A percentile compares a stretch with the other conserved stretches of the same genome.
phyloP scores from a whole-genome alignment of 2,329 filamentous ascomycete species.

The Colletotrichum filicis region DNA sequence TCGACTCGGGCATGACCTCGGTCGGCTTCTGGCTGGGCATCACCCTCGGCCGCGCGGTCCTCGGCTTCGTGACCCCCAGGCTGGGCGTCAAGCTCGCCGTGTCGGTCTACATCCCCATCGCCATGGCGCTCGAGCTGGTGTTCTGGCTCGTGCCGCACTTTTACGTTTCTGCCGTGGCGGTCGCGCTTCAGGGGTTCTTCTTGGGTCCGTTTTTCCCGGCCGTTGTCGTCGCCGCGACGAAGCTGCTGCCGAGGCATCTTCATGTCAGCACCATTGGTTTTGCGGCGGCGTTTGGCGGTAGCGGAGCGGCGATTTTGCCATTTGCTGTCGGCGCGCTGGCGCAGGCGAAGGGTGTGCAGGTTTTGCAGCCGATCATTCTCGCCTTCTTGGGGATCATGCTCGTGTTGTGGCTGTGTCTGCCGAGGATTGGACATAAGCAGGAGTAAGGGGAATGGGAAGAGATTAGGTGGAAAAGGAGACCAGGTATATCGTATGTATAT shows the following conservation, averaged over 20 bases:
- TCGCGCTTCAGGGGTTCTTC: slow-evolving; percentile 81
- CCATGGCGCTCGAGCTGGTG: slow-evolving; percentile 74
- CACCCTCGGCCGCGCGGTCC: slow-evolving; percentile 74
- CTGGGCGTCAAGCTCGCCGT: slow-evolving; percentile 77
- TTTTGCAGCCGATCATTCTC: slow-evolving; percentile 67
- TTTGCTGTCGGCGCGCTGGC: slow-evolving; percentile 76
- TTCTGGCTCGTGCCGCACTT: slow-evolving; percentile 88
- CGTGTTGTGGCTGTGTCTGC: slow-evolving; percentile 58
- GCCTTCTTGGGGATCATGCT: slow-evolving; percentile 57
- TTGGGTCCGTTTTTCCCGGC: slow-evolving; percentile 82
- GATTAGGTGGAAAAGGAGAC: not conserved
- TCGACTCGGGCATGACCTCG: slow-evolving; percentile 78
- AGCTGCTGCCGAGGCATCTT: slow-evolving; percentile 74
- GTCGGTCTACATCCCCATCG: slow-evolving; percentile 70
- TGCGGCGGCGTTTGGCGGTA: slow-evolving; percentile 78
- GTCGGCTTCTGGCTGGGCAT: slow-evolving; percentile 87
- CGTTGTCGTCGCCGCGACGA: slow-evolving; percentile 76
- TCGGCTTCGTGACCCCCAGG: slow-evolving; percentile 79
- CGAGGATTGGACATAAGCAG: slow-evolving; percentile 52
- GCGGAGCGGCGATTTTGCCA: slow-evolving; percentile 75
- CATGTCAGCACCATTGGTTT: slow-evolving; percentile 84
- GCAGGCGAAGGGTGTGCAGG: slow-evolving; percentile 63
- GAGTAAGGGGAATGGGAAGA: slow-evolving; percentile 41
- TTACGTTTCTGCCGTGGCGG: slow-evolving; percentile 77
- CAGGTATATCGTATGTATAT: not conserved